Base-by-base conservation (phyloP, 495 filamentous ascomycete genomes). In the Xylaria cubensis region DNA sequence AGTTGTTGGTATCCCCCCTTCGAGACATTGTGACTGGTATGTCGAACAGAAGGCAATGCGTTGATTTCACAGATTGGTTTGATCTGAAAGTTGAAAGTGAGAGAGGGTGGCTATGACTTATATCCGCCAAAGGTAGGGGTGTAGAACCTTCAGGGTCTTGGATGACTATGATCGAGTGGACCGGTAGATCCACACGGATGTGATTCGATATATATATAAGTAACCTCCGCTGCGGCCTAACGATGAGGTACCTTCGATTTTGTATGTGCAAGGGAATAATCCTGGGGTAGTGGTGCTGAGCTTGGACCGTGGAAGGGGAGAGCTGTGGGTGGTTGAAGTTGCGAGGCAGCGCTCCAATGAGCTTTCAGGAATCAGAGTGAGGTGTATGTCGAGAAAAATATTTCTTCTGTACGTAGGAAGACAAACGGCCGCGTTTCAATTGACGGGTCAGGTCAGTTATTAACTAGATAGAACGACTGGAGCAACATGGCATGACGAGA, bases 401-500 rank as follows among this genome's bases (percentile, higher is more conserved):
- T 42, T 36, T 36, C 9, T 64, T 65, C 65, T 72, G 56, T 74
- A 68, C 67, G 67, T 73, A 46, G 63, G 69, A 70, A 26, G n/a
- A 44, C 70, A 62, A 34, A 72, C 55, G 62, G 53, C 41, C 67
- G 8, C 59, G 59, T 67, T 32, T 69, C 64, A 73, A 69, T 68
- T 69, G 65, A 73, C 24, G 67, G 74, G 44, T 61, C 72, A 70
- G 71, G 65, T 78, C 74, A 73, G 69, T 76, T 78, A 79, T 77
- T 77, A 77, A 76, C 67, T 69, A 76, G 73, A 24, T n/a, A 70
- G 64, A 36, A 59, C 59, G 58, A 79, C 70, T 77, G 76, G 76
- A 79, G 70, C 77, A 76, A 79, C 77, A 76, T 79, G 77, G 77
- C 77, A 76, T 70, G 69, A 77, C 75, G 66, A 75, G 69, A 79